Evolutionary conservation across 2,329 filamentous ascomycete species (phyloP).

Genomic region (Pseudopyrenochaeta lycopersici): DNA sequence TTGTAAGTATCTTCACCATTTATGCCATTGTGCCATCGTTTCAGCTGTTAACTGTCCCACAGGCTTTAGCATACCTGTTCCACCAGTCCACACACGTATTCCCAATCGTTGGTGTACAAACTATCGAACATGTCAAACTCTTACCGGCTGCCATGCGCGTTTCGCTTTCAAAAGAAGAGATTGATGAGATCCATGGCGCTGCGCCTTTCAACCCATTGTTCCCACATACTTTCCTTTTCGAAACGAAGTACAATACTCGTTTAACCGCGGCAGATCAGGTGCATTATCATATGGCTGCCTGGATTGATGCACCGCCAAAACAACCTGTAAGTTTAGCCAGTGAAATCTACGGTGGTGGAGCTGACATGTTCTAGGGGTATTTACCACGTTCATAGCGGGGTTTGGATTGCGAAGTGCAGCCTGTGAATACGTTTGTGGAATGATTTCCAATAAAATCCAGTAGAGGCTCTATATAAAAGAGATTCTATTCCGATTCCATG

Average conservation of each 20-base stretch:
- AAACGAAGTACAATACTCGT: slow-evolving; percentile 1
- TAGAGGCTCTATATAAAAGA: no score
- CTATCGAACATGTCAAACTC: slow-evolving; percentile 72
- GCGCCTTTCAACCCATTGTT: slow-evolving; percentile 72
- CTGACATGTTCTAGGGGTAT: no score
- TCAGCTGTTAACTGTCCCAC: no score
- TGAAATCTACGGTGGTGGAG: no score
- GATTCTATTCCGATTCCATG: no score
- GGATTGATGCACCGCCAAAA: slow-evolving; percentile 16
- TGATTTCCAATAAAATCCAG: no score
- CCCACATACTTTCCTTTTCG: slow-evolving; percentile 53
- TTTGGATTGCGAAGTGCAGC: no score
- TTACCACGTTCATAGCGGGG: no score
- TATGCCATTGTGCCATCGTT: no score
- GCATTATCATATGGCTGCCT: slow-evolving; percentile 13
- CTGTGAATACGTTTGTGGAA: no score
- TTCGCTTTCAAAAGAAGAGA: slow-evolving; percentile 67
- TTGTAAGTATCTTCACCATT: slow-evolving; percentile 36
- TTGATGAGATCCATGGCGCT: slow-evolving; percentile 71
- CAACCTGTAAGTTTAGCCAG: background rate
- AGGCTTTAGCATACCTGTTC: slow-evolving; percentile 76
- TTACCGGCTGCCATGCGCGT: slow-evolving; percentile 75
- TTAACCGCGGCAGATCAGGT: slow-evolving; percentile 10
- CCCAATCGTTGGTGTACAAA: slow-evolving; percentile 76
- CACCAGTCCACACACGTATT: slow-evolving; percentile 76